Evolutionary conservation across 371 early-diverging fungal species (phyloP).

Genomic region (Rhizopus microsporus): DNA sequence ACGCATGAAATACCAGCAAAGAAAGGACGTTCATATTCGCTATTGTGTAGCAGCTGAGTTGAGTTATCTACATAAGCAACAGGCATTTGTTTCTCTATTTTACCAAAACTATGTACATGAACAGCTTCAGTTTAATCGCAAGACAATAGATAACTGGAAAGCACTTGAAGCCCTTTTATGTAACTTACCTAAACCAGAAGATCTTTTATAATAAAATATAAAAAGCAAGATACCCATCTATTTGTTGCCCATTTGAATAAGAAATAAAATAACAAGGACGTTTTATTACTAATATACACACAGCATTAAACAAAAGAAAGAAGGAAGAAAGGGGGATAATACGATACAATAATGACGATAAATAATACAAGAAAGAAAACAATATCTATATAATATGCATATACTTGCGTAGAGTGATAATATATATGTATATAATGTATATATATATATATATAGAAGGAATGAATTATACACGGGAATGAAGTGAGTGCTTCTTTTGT

Average conservation of each 20-base stretch:
- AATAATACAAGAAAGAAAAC: too few species aligned
- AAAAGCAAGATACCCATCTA: neutral
- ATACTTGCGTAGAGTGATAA: neutral
- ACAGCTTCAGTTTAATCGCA: slow-evolving; percentile 54
- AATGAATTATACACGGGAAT: neutral
- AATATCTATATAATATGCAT: too few species aligned
- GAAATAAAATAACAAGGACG: neutral
- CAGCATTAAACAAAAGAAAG: neutral
- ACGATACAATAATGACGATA: too few species aligned
- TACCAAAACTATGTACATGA: slow-evolving; percentile 65
- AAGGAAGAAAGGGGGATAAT: neutral
- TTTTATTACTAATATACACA: too few species aligned
- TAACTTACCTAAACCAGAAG: slow-evolving; percentile 38
- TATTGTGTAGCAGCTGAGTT: slow-evolving; percentile 31
- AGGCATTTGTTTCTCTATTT: slow-evolving; percentile 50
- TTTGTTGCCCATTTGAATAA: neutral
- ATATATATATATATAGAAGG: neutral
- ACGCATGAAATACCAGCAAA: slow-evolving; percentile 30
- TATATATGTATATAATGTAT: neutral
- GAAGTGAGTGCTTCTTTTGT: neutral
- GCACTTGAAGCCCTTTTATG: slow-evolving; percentile 43
- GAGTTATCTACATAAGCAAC: slow-evolving; percentile 35
- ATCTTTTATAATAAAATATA: slow-evolving; percentile 11
- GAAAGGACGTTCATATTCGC: slow-evolving; percentile 30
- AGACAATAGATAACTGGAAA: slow-evolving; percentile 58